Base-by-base conservation (phyloP, 352 stramenopile species). In the Pythium vanterpoolii region DNA sequence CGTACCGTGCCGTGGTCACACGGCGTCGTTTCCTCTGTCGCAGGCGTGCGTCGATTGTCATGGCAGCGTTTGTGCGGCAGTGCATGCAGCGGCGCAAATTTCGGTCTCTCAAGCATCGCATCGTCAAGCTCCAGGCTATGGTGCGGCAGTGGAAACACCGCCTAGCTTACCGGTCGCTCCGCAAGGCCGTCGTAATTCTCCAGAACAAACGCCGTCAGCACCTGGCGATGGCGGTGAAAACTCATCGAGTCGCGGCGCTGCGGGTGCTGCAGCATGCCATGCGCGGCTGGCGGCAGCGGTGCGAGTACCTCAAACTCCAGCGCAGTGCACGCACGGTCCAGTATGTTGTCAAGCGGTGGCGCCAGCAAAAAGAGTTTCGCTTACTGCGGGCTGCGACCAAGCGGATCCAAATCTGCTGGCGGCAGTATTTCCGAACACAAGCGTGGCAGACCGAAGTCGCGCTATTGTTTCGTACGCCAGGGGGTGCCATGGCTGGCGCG, bases 1-100 rank as follows among this genome's bases (percentile, higher is more conserved):
- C 54, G 34, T 77, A 82, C 21, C 79, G 79, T 10, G 66, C 71
- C 21, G 52, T 77, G 14, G 71, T 62, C 8, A 56, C 60, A 14
- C 78, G 76, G 16, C 77, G 71, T 8, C 62, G 45, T 21, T 94
- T 89, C 47, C 31, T 87, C 10, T 43, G 46, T 5, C 68, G 73
- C 21, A 83, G 80, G 48, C 53, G 66, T 14, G 80, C 83, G 5
- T 79, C 74, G 4, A 87, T 90, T 19, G 73, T 81, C n/a, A 27
- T 92, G 9, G 71, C 79, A 23, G 72, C 85, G 1, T 89, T 90
- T 49, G 69, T 88, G 7, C 85, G 85, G 1, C 84, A 94, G 58
- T 58, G 83, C 46, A 47, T 92, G 5, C 77, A 90, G 56, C 72
- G 76, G 2, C 73, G 70, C 13, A 77, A 79, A 46, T 94, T 94